phyloP scores from a whole-genome alignment of 495 filamentous ascomycete genomes.

The Neurospora africana region DNA sequence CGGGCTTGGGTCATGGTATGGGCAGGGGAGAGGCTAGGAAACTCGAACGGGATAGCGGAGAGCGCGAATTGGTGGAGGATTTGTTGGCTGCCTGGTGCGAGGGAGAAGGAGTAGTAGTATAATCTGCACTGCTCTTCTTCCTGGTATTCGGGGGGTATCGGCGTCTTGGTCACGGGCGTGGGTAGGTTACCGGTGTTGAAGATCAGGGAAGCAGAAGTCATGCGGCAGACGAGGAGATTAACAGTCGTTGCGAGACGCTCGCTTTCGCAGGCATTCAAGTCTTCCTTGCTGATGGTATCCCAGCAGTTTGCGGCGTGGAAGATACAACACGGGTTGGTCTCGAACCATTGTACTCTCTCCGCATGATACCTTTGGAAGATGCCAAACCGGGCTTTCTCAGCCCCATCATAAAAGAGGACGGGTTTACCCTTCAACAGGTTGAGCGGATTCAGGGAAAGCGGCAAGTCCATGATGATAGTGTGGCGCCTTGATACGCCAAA shows the following conservation, averaged over 20 bases:
- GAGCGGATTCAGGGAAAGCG: constrained; percentile 49
- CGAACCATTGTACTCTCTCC: constrained; percentile 47
- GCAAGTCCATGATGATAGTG: constrained; percentile 57
- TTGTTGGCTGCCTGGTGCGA: not conserved
- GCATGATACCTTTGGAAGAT: constrained; percentile 51
- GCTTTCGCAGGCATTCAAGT: not conserved
- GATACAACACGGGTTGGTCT: constrained; percentile 52
- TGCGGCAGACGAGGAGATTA: constrained; percentile 51
- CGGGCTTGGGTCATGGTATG: constrained; percentile 42
- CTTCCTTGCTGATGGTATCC: constrained; percentile 23
- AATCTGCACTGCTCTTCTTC: constrained; percentile 54
- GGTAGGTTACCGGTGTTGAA: constrained; percentile 48
- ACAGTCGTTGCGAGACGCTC: constrained; percentile 24
- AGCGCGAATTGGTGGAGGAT: constrained; percentile 54
- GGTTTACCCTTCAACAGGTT: constrained; percentile 43
- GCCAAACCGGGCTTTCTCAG: constrained; percentile 46
- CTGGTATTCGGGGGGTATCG: constrained; percentile 23
- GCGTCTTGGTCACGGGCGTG: constrained; percentile 25
- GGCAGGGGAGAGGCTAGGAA: constrained; percentile 42
- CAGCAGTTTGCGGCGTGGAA: constrained; percentile 61
- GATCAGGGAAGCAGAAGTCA: constrained; percentile 48
- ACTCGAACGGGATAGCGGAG: constrained; percentile 51
- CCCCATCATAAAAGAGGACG: constrained; percentile 44
- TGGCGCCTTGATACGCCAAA: constrained; percentile 51
- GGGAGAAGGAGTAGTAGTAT: constrained; percentile 53